Conservation (phyloP, 1,139 yeast species). For the Kurtzmaniella natalensis region DNA sequence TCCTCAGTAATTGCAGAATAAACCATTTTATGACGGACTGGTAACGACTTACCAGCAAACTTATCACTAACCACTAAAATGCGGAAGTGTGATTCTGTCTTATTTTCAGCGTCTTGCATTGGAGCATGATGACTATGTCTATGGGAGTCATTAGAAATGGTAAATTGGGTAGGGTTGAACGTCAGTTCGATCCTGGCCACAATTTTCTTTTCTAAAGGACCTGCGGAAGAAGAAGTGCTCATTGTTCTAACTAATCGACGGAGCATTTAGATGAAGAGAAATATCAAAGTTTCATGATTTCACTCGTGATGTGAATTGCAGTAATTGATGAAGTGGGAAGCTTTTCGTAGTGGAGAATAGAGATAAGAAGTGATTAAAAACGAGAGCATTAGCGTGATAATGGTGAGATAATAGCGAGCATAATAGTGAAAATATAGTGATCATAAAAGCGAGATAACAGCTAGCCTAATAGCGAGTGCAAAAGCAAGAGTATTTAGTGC, state of each 20-base stretch:
- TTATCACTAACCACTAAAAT: constrained; percentile 65
- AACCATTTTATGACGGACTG: constrained; percentile 75
- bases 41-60: constrained; percentile 65
- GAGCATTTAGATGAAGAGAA: background rate
- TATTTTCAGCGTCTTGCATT: constrained; percentile 66
- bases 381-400: too few relatives aligned
- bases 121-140: constrained; percentile 90
- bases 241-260: constrained; percentile 5
- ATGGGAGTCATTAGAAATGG: constrained; percentile 74
- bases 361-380: too few relatives aligned
- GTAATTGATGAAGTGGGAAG: too few relatives aligned
- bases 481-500: too few relatives aligned
- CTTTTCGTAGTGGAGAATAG: too few relatives aligned
- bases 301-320: too few relatives aligned
- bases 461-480: too few relatives aligned
- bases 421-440: too few relatives aligned
- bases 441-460: too few relatives aligned
- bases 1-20: constrained; percentile 71
- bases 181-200: constrained; percentile 38
- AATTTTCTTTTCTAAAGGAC: constrained; percentile 53
- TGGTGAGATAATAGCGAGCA: too few relatives aligned
- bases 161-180: constrained; percentile 50
- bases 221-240: constrained; percentile 14
- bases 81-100: constrained; percentile 81
- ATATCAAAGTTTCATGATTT: background rate